Base-by-base conservation (phyloP, 768 basidiomycete genomes). In the Pisolithus orientalis region DNA sequence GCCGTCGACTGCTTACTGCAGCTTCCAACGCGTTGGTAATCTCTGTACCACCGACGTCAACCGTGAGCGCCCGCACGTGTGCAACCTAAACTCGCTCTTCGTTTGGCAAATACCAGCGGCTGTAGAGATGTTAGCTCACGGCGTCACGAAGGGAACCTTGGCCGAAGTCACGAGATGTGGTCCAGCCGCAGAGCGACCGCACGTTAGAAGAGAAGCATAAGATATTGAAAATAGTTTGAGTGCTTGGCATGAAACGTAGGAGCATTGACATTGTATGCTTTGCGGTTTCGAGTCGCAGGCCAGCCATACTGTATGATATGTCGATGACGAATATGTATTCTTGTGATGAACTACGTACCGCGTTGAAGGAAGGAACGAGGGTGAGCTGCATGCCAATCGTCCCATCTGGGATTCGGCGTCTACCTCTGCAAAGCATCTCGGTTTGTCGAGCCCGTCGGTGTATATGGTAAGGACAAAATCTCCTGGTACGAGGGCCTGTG, bases 321-420 rank as follows among this genome's bases (percentile, higher is more conserved):
- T 85, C 84, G 9, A 85, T 67, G 7, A 85, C 51, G 54, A 85
- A 85, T 0, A 85, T 66, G 50, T 78, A 85, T 52, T 85, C 83
- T 47, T 82, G 81, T 0, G 67, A 59, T 8, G 52, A 52, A 1
- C 80, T 58, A 1, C 70, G 69, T 1, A 74, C 72, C 4, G 80
- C 58, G n/a, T 68, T 61, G 53, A 78, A 76, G 39, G 72, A 76
- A 1, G 83, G 81, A 4, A 84, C 73, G n/a, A 84, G 59, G 0
- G 75, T 77, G 32, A 83, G 60, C 39, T 79, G 80, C 67, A 83
- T 64, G 0, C 80, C 80, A 1, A 80, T 58, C 0, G 76, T 75
- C 37, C 65, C 57, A 1, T 5, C 4, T 13, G 34, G 3, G 34
- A 11, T 32, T 38, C 31, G n/a, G n/a, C 13, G 44, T 70, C 65